Base-by-base conservation (phyloP, 2,329 filamentous ascomycete species). In the Xenoacremonium recifei region DNA sequence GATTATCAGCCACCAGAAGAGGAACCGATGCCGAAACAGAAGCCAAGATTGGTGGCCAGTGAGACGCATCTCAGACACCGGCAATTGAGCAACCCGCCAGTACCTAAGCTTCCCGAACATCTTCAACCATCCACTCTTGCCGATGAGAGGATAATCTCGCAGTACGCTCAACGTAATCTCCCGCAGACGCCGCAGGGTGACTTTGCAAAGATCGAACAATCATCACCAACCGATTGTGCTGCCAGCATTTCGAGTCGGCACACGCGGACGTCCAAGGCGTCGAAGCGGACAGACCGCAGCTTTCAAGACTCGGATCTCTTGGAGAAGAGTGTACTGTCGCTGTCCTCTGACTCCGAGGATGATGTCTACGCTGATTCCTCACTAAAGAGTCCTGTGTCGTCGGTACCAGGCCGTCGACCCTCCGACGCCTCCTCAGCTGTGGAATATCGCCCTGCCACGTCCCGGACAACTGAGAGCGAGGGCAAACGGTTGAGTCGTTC, bases 301-400 rank as follows among this genome's bases (percentile, higher is more conserved):
- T 60, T 78, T 13, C 58, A 70, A 6, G 72, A 74, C 25, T 67
- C 74, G 2, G 76, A 82, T 45, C 63, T 80, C 5, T 68, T 76
- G 31, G 69, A 76, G 38, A 77, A 69, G 44, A 81, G 78, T 46
- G 69, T 82, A 1, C 60, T 82, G 12, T 75, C 77, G 2, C 67
- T 82, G 1, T 80, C 77, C 2, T 80, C 77, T 2, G 77, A 80
- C 46, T 80, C 77, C 0, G 78, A 81, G 42, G 75, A 76, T 5
- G 71, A 73, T 1, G 50, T 51, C 5, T 55, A 54, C 15, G 33
- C 43, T 4, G 49, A 52, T 3, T 40, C 57, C 0, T 42, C 53
- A 7, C 37, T 49, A 3, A 61, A 53, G 38, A 53, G 53, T 3
- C 52, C 58, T 10, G 44, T 27, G 7, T 7, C 51, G 5, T 62